These are phyloP conservation scores for Austroboletus novae-zelandiae DNA, from an alignment of 1,284 basidiomycete species.

Conservation along the genomic window DNA sequence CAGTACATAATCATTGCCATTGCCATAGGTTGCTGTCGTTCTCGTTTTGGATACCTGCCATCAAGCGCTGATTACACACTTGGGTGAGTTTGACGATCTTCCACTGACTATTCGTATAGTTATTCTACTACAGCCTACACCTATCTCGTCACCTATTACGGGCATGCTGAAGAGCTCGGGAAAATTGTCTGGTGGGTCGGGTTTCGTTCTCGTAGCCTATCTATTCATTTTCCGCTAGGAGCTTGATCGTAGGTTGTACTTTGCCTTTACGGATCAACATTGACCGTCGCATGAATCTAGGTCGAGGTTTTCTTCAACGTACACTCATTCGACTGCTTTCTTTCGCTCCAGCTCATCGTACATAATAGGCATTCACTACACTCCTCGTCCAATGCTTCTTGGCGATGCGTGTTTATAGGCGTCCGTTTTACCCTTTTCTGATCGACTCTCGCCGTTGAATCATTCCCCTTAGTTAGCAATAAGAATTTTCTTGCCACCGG, in stretches of 20 bases:
- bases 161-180: slow-evolving; percentile 34
- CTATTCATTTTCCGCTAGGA: slow-evolving; percentile 34
- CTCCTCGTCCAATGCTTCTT: slow-evolving; percentile 38
- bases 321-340: background rate
- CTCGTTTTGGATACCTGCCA: slow-evolving; percentile 53
- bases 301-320: slow-evolving; percentile 38
- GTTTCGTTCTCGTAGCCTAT: background rate
- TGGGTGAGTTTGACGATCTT: slow-evolving; percentile 33
- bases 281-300: slow-evolving; percentile 16
- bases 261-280: background rate
- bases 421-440: slow-evolving; percentile 14
- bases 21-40: slow-evolving; percentile 42
- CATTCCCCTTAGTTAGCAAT: slow-evolving; percentile 25
- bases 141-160: slow-evolving; percentile 52
- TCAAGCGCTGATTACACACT: slow-evolving; percentile 54
- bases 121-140: slow-evolving; percentile 44
- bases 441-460: background rate
- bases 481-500: slow-evolving; percentile 10
- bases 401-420: slow-evolving; percentile 24
- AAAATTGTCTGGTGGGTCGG: slow-evolving; percentile 45
- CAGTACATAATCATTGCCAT: background rate
- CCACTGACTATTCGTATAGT: background rate
- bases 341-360: background rate
- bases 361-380: slow-evolving; percentile 28
- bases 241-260: slow-evolving; percentile 40